These are phyloP conservation scores for Claviceps digitariae DNA, from an alignment of 2,329 filamentous ascomycete species.

Conservation along the genomic window DNA sequence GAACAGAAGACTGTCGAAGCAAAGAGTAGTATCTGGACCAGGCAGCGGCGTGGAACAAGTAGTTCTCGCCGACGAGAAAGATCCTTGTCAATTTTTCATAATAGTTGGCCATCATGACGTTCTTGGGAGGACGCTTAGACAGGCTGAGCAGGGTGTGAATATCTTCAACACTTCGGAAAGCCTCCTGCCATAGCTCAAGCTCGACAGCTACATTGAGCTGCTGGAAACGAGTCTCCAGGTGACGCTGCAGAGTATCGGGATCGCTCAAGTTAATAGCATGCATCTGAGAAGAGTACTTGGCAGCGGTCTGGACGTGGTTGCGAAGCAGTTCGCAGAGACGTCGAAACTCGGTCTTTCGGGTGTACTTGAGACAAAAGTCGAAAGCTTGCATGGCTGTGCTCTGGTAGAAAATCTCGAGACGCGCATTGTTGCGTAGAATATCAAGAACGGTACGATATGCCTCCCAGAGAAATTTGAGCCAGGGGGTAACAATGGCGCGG, in stretches of 20 bases:
- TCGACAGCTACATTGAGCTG: conserved; percentile 97
- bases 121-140: conserved; percentile 96
- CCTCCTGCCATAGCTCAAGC: conserved; percentile 97
- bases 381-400: conserved; percentile 96
- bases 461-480: conserved; percentile 99
- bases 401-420: conserved; percentile 96
- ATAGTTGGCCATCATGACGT: conserved; percentile 99
- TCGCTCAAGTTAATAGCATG: conserved; percentile 98
- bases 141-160: conserved; percentile 95
- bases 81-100: conserved; percentile 98
- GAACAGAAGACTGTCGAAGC: conserved; percentile 74
- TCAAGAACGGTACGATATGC: conserved; percentile 97
- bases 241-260: conserved; percentile 90
- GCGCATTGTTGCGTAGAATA: conserved; percentile 97
- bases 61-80: conserved; percentile 98
- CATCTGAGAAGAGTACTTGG: conserved; percentile 98
- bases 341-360: conserved; percentile 97
- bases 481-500: conserved; percentile 93
- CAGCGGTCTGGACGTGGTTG: conserved; percentile 97
- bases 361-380: conserved; percentile 97
- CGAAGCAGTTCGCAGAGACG: conserved; percentile 94
- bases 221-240: conserved; percentile 95
- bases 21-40: conserved; percentile 98
- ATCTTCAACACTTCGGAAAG: conserved; percentile 97
- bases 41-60: conserved; percentile 94